Percentiles rank a stretch among this genome's conserved stretches.
phyloP scores from a whole-genome alignment of 768 basidiomycete genomes.

The Piloderma croceum region DNA sequence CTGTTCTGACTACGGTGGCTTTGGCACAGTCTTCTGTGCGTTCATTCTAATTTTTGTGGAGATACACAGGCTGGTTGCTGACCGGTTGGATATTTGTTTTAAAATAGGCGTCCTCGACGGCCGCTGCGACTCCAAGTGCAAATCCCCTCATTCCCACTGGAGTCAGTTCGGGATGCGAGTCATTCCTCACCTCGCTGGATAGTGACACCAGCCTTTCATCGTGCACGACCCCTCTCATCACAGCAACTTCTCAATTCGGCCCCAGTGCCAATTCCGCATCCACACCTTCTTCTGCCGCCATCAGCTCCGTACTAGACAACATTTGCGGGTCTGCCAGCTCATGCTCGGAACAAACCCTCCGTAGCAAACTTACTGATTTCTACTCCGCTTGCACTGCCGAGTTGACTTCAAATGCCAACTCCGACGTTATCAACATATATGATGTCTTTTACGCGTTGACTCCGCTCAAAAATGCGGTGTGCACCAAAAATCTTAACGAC shows the following conservation, averaged over 20 bases:
- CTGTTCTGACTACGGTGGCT: constrained; percentile 45
- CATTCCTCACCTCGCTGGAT: constrained; percentile 63
- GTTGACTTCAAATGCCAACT: constrained; percentile 47
- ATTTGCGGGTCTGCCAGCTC: constrained; percentile 47
- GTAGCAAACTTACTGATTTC: constrained; percentile 61
- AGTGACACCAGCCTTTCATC: constrained; percentile 44
- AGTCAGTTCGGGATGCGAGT: constrained; percentile 49
- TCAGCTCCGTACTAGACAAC: constrained; percentile 46
- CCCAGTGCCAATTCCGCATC: constrained; percentile 39
- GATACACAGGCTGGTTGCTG: not conserved
- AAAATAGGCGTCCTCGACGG: too few species aligned
- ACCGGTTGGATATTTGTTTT: constrained; percentile 4
- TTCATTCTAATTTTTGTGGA: constrained; percentile 3
- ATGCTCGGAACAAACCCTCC: constrained; percentile 58
- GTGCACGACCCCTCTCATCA: constrained; percentile 61
- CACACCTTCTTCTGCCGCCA: constrained; percentile 34
- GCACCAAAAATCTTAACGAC: constrained; percentile 67
- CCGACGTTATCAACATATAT: constrained; percentile 58
- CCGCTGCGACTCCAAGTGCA: constrained; percentile 22
- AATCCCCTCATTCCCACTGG: constrained; percentile 63
- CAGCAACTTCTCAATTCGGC: constrained; percentile 50
- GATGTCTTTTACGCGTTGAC: constrained; percentile 71
- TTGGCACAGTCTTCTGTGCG: constrained; percentile 46
- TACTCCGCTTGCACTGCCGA: constrained; percentile 66
- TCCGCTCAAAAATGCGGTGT: constrained; percentile 65